Conservation (phyloP, 495 filamentous ascomycete genomes). For the Xylaria intraflava region DNA sequence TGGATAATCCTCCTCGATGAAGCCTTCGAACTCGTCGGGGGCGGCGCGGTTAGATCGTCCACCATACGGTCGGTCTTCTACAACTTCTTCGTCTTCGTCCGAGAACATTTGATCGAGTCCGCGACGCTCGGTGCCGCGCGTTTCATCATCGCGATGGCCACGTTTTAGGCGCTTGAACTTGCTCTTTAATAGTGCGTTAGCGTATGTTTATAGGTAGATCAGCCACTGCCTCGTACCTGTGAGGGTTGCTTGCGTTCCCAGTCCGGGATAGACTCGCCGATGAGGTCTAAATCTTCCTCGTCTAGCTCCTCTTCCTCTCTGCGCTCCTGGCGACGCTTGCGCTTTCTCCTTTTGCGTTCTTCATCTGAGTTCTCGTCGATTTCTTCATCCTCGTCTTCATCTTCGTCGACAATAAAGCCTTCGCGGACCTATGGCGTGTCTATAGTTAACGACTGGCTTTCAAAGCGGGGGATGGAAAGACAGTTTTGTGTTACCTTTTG, state of each 20-base stretch:
- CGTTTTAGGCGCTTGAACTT: conserved; percentile 95
- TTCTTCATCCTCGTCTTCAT: conserved; percentile 68
- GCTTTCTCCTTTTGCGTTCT: conserved; percentile 57
- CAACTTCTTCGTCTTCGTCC: conserved; percentile 78
- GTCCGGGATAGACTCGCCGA: conserved; percentile 68
- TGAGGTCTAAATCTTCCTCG: conserved; percentile 93
- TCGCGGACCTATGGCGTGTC: conserved; percentile 61
- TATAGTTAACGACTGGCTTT: neutral
- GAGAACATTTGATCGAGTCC: conserved; percentile 88
- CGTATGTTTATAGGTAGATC: neutral
- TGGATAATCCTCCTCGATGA: conserved; percentile 93
- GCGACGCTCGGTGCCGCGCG: conserved; percentile 53
- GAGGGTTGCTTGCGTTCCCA: conserved; percentile 56
- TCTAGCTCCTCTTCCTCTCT: conserved; percentile 87
- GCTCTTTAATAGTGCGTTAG: conserved; percentile 47
- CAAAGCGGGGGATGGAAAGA: neutral
- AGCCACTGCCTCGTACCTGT: conserved; percentile 42
- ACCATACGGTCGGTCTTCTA: conserved; percentile 51
- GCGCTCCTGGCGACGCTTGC: conserved; percentile 62
- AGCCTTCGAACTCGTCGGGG: conserved; percentile 87
- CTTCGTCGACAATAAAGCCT: conserved; percentile 94
- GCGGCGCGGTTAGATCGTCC: conserved; percentile 46
- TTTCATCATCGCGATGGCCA: conserved; percentile 69
- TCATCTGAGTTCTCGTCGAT: conserved; percentile 58
- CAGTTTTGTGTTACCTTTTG: conserved; percentile 33